Percentiles rank a stretch among this genome's conserved stretches.
Evolutionary conservation across 2,329 filamentous ascomycete genomes (phyloP).

Genomic region (Talaromyces pinophilus): DNA sequence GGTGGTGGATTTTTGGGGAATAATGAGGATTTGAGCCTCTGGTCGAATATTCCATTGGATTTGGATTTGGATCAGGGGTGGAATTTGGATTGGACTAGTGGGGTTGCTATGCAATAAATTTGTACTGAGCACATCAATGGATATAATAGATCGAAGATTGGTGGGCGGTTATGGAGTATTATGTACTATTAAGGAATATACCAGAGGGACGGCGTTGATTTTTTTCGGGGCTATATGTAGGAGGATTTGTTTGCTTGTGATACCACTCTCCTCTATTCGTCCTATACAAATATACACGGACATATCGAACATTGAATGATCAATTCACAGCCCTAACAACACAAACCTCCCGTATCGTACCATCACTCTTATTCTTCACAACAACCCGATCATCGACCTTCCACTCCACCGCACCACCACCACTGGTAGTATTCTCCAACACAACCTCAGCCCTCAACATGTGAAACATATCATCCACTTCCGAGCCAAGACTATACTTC

Average conservation of each 20-base stretch:
- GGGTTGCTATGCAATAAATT: neutral
- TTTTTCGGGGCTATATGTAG: no score
- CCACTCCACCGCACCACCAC: neutral
- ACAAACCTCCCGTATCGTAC: neutral
- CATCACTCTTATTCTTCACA: neutral
- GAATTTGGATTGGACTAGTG: conserved; percentile 38
- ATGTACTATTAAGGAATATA: neutral
- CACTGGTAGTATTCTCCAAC: neutral
- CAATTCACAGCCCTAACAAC: neutral
- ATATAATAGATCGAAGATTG: neutral
- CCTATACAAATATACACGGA: neutral
- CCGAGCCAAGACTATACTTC: conserved; percentile 5
- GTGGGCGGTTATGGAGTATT: neutral
- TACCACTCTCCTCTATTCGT: conserved; percentile 1
- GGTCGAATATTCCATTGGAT: conserved; percentile 33
- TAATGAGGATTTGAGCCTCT: conserved; percentile 31
- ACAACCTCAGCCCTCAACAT: neutral
- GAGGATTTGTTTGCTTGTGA: neutral
- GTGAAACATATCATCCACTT: conserved; percentile 11
- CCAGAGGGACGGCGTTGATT: neutral
- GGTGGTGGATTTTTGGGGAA: conserved; percentile 26
- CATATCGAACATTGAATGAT: neutral
- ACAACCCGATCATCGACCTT: neutral
- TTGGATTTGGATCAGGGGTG: conserved; percentile 44
- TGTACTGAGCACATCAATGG: neutral